Conservation (phyloP, 2,329 filamentous ascomycete species). For the Tolypocladium sp. region DNA sequence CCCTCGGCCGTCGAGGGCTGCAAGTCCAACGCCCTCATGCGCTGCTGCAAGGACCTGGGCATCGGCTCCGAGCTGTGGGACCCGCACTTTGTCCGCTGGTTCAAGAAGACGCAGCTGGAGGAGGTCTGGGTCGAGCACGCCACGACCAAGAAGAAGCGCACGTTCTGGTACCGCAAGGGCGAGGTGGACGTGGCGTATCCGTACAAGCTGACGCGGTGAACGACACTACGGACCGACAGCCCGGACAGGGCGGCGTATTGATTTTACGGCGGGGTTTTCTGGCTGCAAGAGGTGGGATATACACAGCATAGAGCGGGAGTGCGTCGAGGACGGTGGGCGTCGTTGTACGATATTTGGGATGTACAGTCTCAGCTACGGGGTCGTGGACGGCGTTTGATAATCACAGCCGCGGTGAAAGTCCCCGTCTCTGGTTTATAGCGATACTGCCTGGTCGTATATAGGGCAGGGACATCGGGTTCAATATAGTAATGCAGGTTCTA, state of each 20-base stretch:
- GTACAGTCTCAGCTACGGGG: not conserved
- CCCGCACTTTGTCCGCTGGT: slow-evolving; percentile 78
- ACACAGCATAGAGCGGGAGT: not conserved
- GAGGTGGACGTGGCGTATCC: slow-evolving; percentile 63
- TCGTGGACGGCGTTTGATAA: not conserved
- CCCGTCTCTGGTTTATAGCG: not conserved
- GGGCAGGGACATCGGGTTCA: not conserved
- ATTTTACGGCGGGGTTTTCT: not conserved
- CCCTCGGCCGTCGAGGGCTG: slow-evolving; percentile 93
- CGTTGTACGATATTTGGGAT: not conserved
- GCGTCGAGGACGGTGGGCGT: not conserved
- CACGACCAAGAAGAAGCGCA: slow-evolving; percentile 77
- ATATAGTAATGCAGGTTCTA: not conserved
- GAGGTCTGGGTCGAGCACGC: slow-evolving; percentile 88
- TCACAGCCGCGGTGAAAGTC: not conserved
- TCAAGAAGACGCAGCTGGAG: slow-evolving; percentile 63
- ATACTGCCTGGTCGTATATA: not conserved
- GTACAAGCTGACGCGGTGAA: slow-evolving; percentile 31
- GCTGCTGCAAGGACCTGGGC: slow-evolving; percentile 95
- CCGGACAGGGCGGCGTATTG: not conserved
- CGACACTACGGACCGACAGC: not conserved
- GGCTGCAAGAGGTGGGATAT: not conserved
- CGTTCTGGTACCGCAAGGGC: slow-evolving; percentile 73
- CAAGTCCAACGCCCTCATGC: slow-evolving; percentile 95
- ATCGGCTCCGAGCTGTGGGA: slow-evolving; percentile 96